Base-by-base conservation (phyloP, 129 eudicot genomes). In the Flaveria robusta region DNA sequence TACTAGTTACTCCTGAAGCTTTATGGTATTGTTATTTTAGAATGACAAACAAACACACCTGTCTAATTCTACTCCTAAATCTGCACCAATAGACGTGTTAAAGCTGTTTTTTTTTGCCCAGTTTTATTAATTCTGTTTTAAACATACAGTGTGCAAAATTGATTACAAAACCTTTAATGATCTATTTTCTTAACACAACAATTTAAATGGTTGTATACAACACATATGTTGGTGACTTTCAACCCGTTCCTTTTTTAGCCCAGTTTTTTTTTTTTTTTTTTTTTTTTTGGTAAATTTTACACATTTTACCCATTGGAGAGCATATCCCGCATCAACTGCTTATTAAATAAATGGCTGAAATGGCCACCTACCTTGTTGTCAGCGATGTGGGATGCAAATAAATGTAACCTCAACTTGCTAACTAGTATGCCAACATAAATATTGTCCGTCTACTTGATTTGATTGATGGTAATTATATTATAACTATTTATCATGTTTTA, bases 371-470 rank as follows among this genome's bases (percentile, higher is more conserved):
- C 4, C 42, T 13, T 70, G 45, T 26, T 54, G 12, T 18, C 26
- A 18, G 41, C 43, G n/a, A 19, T 67, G 8, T 46, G 74, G 39
- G 39, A 14, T 20, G 13, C 73, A 45, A 68, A 45, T 56, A 68
- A 16, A 67, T 45, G 29, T 47, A 47, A 24, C 59, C 74, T 47
- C 60, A 47, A 24, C 59, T 45, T 70, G 8, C 74, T 59, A 11
- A 12, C 13, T 49, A 7, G 46, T 45, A 43, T 70, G 74, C 58
- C 58, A 24, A 27, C 23, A 26, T 49, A 47, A 43, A 49, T 37
- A 55, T 72, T 1, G 11, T 72, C n/a, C 39, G 75, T 78, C 47
- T 46, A 20, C 72, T 79, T 42, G 15, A 13, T 58, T 43, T 58
- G n/a, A 15, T 12, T 76, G 11, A 66, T 59, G 22, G 29, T 19